Conservation (phyloP, 176 grass and related monocot genomes). For the Alopecurus myosuroides region DNA sequence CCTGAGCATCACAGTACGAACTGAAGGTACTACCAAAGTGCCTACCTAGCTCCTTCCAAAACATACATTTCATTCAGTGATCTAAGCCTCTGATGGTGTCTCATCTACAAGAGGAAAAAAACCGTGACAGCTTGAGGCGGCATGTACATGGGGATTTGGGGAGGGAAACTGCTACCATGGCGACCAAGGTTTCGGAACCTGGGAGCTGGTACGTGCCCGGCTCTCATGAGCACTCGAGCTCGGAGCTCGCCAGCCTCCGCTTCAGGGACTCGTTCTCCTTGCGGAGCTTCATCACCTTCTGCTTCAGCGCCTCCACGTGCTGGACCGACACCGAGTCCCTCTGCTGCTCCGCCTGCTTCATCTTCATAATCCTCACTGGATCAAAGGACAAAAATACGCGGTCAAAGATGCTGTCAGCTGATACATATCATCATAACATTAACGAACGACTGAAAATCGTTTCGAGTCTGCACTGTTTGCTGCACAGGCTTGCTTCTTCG, state of each 20-base stretch:
- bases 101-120: neutral
- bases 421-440: neutral
- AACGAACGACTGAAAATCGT: neutral
- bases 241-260: conserved; percentile 50
- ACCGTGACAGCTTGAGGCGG: neutral
- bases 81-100: neutral
- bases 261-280: conserved; percentile 92
- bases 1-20: neutral
- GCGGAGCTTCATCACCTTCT: conserved; percentile 87
- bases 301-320: conserved; percentile 80
- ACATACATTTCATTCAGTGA: neutral
- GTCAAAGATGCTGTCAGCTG: neutral
- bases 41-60: neutral
- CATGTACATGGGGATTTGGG: neutral
- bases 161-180: neutral
- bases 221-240: conserved; percentile 35
- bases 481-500: neutral
- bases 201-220: too few relatives aligned
- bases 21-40: neutral
- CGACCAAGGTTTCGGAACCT: neutral
- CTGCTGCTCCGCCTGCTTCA: conserved; percentile 75
- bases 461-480: neutral
- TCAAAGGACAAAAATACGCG: neutral
- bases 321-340: conserved; percentile 58
- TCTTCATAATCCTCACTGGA: conserved; percentile 56